A percentile compares a stretch with the other conserved stretches of the same genome.
Evolutionary conservation across 192 early-diverging fungal species (phyloP).

Genomic region (Coemansia sp.): DNA sequence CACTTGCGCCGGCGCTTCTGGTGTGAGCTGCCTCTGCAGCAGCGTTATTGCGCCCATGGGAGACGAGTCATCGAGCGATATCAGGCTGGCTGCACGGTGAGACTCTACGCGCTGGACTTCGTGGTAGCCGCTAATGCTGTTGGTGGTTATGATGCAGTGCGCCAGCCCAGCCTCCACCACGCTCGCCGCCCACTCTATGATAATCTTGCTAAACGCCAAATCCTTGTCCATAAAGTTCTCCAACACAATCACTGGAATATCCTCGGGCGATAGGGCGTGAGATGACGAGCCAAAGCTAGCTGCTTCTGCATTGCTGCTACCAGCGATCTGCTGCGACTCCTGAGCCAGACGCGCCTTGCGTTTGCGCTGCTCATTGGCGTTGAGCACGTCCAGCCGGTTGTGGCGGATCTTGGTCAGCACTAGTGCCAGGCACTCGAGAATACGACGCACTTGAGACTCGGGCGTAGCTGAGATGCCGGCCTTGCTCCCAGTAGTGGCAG

Average conservation of each 20-base stretch:
- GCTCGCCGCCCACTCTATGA: slow-evolving; percentile 84
- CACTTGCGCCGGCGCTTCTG: neutral
- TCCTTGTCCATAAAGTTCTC: slow-evolving; percentile 83
- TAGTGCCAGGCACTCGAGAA: slow-evolving; percentile 81
- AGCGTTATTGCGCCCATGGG: slow-evolving; percentile 43
- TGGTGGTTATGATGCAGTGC: slow-evolving; percentile 87
- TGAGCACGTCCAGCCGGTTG: slow-evolving; percentile 23
- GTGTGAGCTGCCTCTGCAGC: slow-evolving; percentile 54
- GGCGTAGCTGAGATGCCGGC: slow-evolving; percentile 79
- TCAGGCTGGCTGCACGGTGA: slow-evolving; percentile 38
- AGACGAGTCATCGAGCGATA: slow-evolving; percentile 47
- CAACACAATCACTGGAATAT: slow-evolving; percentile 89
- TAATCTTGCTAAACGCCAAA: slow-evolving; percentile 58
- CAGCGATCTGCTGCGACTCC: neutral
- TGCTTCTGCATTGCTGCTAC: neutral
- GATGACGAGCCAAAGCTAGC: neutral
- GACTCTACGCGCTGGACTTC: slow-evolving; percentile 60
- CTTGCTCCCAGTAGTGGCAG: slow-evolving; percentile 89
- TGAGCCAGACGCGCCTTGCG: slow-evolving; percentile 4
- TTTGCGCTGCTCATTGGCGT: slow-evolving; percentile 41
- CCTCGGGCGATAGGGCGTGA: slow-evolving; percentile 45
- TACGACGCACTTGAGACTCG: slow-evolving; percentile 79
- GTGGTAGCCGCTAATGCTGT: slow-evolving; percentile 70
- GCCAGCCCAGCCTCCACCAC: slow-evolving; percentile 84
- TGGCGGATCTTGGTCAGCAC: slow-evolving; percentile 68